These are phyloP conservation scores for Cymbidium sinense DNA, from an alignment of 106 monocot genomes.

Conservation along the genomic window DNA sequence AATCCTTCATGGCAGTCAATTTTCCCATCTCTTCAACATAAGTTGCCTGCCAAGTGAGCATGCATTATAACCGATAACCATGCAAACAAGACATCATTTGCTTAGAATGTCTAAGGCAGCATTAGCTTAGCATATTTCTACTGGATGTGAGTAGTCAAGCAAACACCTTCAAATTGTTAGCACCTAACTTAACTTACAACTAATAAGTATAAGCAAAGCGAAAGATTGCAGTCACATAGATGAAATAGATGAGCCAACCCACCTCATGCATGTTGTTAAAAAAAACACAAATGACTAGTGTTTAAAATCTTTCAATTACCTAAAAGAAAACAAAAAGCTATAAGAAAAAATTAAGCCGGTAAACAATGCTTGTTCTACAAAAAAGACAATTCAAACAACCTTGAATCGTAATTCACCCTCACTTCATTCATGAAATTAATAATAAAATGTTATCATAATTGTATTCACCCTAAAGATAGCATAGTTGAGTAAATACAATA, in stretches of 20 bases:
- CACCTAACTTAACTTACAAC: not conserved
- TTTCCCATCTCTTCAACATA: slow-evolving; percentile 77
- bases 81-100: not conserved
- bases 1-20: slow-evolving; percentile 71
- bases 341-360: not conserved
- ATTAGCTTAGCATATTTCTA: not conserved
- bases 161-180: not conserved
- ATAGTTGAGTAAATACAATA: not conserved
- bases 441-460: too few relatives aligned
- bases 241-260: not conserved
- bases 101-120: not conserved
- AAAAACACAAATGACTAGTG: not conserved
- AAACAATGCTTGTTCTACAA: not conserved
- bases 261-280: not conserved
- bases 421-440: not conserved
- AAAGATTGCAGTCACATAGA: not conserved
- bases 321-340: not conserved
- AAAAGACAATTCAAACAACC: not conserved
- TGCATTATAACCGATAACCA: not conserved
- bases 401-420: not conserved
- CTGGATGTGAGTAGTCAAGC: not conserved
- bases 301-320: not conserved
- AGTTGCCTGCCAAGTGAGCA: slow-evolving; percentile 37
- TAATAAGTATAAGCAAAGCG: not conserved
- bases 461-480: not conserved